phyloP scores from a whole-genome alignment of 768 basidiomycete genomes.

The Tylopilus intermedius region DNA sequence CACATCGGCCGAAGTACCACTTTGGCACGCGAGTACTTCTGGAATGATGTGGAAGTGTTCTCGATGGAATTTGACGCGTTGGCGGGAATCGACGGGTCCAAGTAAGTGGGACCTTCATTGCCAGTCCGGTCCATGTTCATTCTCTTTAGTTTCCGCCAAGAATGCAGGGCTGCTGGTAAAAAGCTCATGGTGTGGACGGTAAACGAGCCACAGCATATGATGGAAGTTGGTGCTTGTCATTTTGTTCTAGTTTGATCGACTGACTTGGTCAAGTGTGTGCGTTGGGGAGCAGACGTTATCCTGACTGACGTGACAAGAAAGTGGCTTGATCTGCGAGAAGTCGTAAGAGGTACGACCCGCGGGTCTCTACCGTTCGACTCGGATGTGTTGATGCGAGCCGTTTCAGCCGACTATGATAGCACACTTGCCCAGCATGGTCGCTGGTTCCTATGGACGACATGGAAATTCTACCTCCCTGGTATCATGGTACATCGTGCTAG shows the following conservation, averaged over 20 bases:
- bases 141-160: slow-evolving; percentile 60
- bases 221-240: slow-evolving; percentile 55
- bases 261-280: slow-evolving; percentile 48
- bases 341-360: slow-evolving; percentile 46
- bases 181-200: slow-evolving; percentile 95
- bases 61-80: slow-evolving; percentile 75
- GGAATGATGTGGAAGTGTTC: slow-evolving; percentile 81
- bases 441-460: slow-evolving; percentile 70
- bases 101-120: slow-evolving; percentile 35
- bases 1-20: slow-evolving; percentile 75
- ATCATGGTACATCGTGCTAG: slow-evolving; percentile 27
- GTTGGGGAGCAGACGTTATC: slow-evolving; percentile 76
- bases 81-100: slow-evolving; percentile 66
- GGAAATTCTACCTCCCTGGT: slow-evolving; percentile 53
- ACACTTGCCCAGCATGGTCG: slow-evolving; percentile 58
- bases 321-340: slow-evolving; percentile 60
- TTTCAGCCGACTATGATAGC: slow-evolving; percentile 62
- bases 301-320: slow-evolving; percentile 70
- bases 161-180: slow-evolving; percentile 78
- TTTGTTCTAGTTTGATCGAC: neutral
- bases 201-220: slow-evolving; percentile 83
- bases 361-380: neutral
- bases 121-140: slow-evolving; percentile 2
- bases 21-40: slow-evolving; percentile 83
- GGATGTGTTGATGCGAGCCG: neutral